Percentiles rank a stretch among this genome's conserved stretches.
Conservation (phyloP, 345 rosid species). For the Trapa bicornis region DNA sequence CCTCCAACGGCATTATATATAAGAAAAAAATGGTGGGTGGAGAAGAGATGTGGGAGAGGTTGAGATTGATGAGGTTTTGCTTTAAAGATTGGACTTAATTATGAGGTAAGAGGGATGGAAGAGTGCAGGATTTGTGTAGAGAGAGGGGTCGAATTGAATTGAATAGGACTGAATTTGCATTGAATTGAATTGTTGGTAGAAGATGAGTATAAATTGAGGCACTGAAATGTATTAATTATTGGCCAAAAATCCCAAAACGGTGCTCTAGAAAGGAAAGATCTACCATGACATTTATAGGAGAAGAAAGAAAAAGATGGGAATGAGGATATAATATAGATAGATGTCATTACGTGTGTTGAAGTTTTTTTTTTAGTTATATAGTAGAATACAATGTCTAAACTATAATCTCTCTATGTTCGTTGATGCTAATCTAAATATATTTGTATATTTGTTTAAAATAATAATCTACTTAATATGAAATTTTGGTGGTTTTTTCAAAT, state of each 20-base stretch:
- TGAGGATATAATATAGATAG: too few relatives aligned
- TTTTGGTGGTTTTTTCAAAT: too few relatives aligned
- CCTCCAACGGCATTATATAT: constrained; percentile 40
- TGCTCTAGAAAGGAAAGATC: constrained; percentile 17
- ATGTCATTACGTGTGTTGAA: too few relatives aligned
- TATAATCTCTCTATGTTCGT: too few relatives aligned
- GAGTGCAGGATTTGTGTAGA: constrained; percentile 12
- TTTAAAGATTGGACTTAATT: constrained; percentile 63
- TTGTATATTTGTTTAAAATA: too few relatives aligned
- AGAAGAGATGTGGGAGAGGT: constrained; percentile 5
- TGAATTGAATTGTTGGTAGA: constrained; percentile 26
- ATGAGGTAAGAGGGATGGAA: constrained; percentile 32
- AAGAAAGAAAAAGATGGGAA: too few relatives aligned
- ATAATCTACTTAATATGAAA: too few relatives aligned
- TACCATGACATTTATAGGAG: constrained; percentile 9
- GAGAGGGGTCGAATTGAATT: constrained; percentile 13
- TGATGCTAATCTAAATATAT: too few relatives aligned
- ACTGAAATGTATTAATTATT: constrained; percentile 39
- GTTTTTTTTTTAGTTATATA: too few relatives aligned
- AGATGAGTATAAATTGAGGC: constrained; percentile 41
- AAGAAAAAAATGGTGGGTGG: neutral
- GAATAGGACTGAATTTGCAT: constrained; percentile 28
- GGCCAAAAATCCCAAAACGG: constrained; percentile 20
- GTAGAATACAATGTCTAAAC: too few relatives aligned
- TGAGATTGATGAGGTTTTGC: constrained; percentile 23